Conservation (phyloP, 1,284 basidiomycete species). For the Cutaneotrichosporon sp. region DNA sequence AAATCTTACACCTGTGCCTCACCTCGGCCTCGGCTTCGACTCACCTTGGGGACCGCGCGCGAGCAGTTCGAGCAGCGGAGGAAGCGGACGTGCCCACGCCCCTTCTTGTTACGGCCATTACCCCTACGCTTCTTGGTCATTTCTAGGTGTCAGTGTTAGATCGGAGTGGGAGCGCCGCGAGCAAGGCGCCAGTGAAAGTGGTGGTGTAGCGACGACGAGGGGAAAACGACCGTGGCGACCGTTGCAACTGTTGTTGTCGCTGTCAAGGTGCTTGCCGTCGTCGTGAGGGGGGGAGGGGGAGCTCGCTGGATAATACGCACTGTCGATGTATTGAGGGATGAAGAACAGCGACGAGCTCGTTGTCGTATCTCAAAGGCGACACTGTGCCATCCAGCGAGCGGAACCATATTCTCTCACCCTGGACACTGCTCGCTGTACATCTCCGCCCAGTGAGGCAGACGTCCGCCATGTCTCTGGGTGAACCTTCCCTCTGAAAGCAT, state of each 20-base stretch:
- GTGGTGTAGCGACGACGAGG: not conserved
- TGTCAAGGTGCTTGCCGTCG: constrained; percentile 3
- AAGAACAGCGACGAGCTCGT: too few relatives aligned
- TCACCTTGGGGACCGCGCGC: constrained; percentile 68
- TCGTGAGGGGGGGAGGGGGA: not conserved
- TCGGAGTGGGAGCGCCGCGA: not conserved
- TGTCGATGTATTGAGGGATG: too few relatives aligned
- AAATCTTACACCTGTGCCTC: not conserved
- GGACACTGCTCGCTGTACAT: too few relatives aligned
- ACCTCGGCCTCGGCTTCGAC: constrained; percentile 10
- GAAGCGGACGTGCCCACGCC: constrained; percentile 90
- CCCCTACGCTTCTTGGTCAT: constrained; percentile 99
- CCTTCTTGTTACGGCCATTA: constrained; percentile 96
- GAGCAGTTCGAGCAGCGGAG: constrained; percentile 97
- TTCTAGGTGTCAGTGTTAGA: not conserved
- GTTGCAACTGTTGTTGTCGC: not conserved
- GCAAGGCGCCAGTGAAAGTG: not conserved
- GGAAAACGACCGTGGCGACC: too few relatives aligned
- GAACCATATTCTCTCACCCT: too few relatives aligned
- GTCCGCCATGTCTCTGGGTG: too few relatives aligned
- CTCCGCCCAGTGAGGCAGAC: too few relatives aligned
- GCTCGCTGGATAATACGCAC: too few relatives aligned
- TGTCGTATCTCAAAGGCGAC: too few relatives aligned
- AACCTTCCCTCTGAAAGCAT: too few relatives aligned
- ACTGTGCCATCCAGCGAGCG: too few relatives aligned